Base-by-base conservation (phyloP, 2,329 filamentous ascomycete genomes). In the Aspergillus glaucus region DNA sequence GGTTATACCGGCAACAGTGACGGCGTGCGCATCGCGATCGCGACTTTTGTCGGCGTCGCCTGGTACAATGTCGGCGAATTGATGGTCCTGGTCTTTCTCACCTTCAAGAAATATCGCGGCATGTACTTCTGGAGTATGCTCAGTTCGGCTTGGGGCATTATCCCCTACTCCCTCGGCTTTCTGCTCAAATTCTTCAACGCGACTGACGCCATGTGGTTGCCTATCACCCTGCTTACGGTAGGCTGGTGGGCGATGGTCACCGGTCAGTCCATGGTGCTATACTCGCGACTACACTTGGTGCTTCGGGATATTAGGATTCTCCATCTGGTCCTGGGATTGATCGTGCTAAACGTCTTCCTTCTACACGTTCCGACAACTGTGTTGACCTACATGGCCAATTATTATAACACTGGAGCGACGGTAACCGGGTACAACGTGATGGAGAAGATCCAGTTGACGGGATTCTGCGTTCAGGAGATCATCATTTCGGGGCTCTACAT, bases 211-310 rank as follows among this genome's bases (percentile, higher is more conserved):
- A 17, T 40, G 15, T 62, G 59, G 57, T 19, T 62, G 9, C 54
- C 60, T 4, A 57, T 68, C 6, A 65, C 70, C 12, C 51, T 75
- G 12, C 61, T 75, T 21, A 69, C 68, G 9, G 50, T 82, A 45
- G 79, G 78, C 21, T 77, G 80, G 75, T 76, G 75, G 58, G 50
- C 68, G 1, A 81, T 82, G 77, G 75, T 83, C 1, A 80, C 79
- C 8, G 80, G 79, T 2, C 78, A 81, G 58, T 76, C 75, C 0
- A 60, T 82, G 14, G 80, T 84, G 2, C 67, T 84, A 1, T 83
- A 79, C 68, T 82, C 79, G 0, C 73, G 80, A 4, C 70, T 84
- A 3, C 79, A 82, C 54, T 66, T 84, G 8, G 70, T 84, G 9
- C 64, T 79, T 1, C 74, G 72, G 39, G 76, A 78, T 24, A 62